Evolutionary conservation across 495 filamentous ascomycete genomes (phyloP), one percentile per base, ranked within the genome.

Genomic region (Aspergillus baeticus): DNA sequence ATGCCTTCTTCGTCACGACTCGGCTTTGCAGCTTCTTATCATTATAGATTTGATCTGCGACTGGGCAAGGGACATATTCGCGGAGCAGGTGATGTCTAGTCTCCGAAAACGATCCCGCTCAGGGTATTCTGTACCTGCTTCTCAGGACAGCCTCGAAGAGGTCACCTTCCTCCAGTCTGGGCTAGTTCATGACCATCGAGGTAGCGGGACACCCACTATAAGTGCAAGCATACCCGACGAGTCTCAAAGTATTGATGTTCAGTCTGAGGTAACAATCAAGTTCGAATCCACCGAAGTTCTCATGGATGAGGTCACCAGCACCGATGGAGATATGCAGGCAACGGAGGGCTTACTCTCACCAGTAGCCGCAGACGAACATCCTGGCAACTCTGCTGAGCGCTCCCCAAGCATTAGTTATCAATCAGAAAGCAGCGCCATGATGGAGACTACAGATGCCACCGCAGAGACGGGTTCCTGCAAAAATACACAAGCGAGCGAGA

Each of bases 11-110:
- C 14, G 31, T 8, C 35, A 37, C 17, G 47, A 51, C 22, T 37
- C 31, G 17, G 35, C 47, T 5, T 33, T 51, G 17, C 47, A 51
- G 20, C 47, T 51, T 20, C 47, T 51, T 18, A 3, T 51, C n/a
- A 37, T 51, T 13, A 38, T 38, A 1, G 47, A 51, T 17, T 21
- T 37, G 17, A 10, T 51, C 36, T 51, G 47, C 21, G 47, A 51
- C 33, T 51, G 47, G 47, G 47, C 47, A 8, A 36, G 47, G 35
- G 47, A 51, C 38, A 51, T 51, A 36, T 51, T 37, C 23, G n/a
- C 20, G 23, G 44, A 47, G 23, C 44, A 31, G 23, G 20, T 47
- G 14, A 47, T 47, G 20, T 10, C 2, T 26, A 31, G 44, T 15
- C 17, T 47, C 29, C 44, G 14, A 47, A 23, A 26, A 47, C 44